Percentiles rank a stretch among this genome's conserved stretches.
These are phyloP conservation scores for Penicillium brevicompactum DNA, from an alignment of 2,329 filamentous ascomycete genomes.

Conservation along the genomic window DNA sequence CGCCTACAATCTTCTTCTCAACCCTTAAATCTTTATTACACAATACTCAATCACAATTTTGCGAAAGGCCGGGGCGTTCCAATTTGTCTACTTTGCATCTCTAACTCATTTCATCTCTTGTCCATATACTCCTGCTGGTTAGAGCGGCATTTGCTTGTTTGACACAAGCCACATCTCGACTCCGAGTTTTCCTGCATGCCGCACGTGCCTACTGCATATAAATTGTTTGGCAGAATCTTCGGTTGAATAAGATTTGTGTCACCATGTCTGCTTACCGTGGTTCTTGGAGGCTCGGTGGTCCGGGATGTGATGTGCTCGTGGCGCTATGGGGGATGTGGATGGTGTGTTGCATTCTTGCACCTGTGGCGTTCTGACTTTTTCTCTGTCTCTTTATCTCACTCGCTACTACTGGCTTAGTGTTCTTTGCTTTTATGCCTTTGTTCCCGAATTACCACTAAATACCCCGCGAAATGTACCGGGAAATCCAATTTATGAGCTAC, in stretches of 20 bases:
- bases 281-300: neutral
- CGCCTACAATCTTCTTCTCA: constrained; percentile 1
- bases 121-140: constrained; percentile 13
- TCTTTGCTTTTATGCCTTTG: neutral
- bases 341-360: constrained; percentile 9
- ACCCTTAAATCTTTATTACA: neutral
- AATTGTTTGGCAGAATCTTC: constrained; percentile 9
- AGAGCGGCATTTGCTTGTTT: neutral
- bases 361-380: constrained; percentile 14
- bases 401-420: neutral
- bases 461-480: neutral
- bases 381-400: neutral
- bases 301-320: neutral
- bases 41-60: neutral
- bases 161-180: neutral
- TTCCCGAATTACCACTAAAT: constrained; percentile 1
- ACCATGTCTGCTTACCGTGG: constrained; percentile 6
- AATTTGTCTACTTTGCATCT: constrained; percentile 10
- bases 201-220: constrained; percentile 4
- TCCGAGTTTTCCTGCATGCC: neutral
- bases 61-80: neutral
- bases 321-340: constrained; percentile 4
- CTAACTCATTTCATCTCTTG: constrained; percentile 12
- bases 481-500: constrained; percentile 2
- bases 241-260: constrained; percentile 10